A percentile compares a stretch with the other conserved stretches of the same genome.
Conservation (phyloP, 306 rosid genomes). For the Cucumis melo region DNA sequence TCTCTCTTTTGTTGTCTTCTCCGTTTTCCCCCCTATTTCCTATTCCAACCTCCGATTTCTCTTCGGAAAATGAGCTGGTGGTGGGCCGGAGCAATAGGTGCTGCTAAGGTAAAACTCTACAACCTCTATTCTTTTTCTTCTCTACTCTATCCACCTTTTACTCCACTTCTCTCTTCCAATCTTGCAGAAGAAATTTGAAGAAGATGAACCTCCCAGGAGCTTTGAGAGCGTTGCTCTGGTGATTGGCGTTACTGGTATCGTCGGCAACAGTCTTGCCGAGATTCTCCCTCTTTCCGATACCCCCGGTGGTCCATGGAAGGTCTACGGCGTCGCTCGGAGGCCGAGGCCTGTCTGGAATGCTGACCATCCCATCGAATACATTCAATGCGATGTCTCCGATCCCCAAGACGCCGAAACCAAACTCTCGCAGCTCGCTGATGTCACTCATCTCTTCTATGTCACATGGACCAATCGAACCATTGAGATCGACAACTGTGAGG, state of each 20-base stretch:
- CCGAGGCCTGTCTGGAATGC: constrained; percentile 57
- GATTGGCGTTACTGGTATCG: constrained; percentile 63
- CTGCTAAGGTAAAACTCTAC: constrained; percentile 21
- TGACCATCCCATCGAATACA: constrained; percentile 49
- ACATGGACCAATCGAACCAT: constrained; percentile 35
- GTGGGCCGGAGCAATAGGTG: constrained; percentile 57
- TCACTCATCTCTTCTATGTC: constrained; percentile 60
- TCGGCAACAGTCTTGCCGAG: constrained; percentile 74
- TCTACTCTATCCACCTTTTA: background rate
- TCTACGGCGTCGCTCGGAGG: constrained; percentile 68
- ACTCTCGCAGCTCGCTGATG: constrained; percentile 44
- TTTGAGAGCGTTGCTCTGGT: constrained; percentile 38
- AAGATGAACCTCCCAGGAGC: constrained; percentile 32
- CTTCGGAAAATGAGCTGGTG: constrained; percentile 42
- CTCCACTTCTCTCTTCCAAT: background rate
- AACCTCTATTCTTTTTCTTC: background rate
- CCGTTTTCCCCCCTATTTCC: background rate
- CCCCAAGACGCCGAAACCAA: constrained; percentile 32
- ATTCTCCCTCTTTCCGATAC: constrained; percentile 62
- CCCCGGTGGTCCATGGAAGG: constrained; percentile 78
- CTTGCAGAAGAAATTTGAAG: constrained; percentile 41
- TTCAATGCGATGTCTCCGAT: constrained; percentile 62
- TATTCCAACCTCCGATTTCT: background rate
- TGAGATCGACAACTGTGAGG: constrained; percentile 39
- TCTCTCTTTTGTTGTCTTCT: background rate